Percentiles rank a stretch among this genome's conserved stretches.
Evolutionary conservation across 1,284 basidiomycete genomes (phyloP).

Genomic region (Inonotus obliquus): DNA sequence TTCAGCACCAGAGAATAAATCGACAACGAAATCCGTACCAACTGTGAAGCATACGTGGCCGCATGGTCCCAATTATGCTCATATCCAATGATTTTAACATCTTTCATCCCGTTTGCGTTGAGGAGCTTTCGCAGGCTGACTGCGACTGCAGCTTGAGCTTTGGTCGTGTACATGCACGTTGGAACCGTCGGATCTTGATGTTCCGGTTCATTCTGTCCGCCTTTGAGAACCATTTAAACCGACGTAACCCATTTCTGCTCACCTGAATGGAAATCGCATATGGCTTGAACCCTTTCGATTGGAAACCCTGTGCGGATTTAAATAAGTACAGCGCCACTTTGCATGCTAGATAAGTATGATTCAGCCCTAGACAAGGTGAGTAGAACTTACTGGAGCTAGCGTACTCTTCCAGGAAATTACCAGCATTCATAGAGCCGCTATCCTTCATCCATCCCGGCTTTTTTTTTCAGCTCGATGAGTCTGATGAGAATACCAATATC

Average conservation of each 20-base stretch:
- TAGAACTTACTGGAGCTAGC: slow-evolving; percentile 33
- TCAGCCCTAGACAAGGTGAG: background rate
- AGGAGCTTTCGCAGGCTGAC: slow-evolving; percentile 38
- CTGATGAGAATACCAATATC: background rate
- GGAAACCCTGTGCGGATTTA: slow-evolving; percentile 42
- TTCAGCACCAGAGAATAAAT: background rate
- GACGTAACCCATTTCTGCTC: background rate
- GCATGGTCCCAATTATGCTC: slow-evolving; percentile 51
- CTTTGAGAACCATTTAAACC: background rate
- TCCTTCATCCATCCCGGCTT: slow-evolving; percentile 53
- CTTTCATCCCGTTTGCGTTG: slow-evolving; percentile 40
- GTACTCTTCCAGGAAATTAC: slow-evolving; percentile 35
- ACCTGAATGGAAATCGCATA: slow-evolving; percentile 47
- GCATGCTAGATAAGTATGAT: background rate
- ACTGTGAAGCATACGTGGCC: slow-evolving; percentile 41
- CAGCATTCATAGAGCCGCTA: slow-evolving; percentile 40
- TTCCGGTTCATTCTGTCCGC: slow-evolving; percentile 45
- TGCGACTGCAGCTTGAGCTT: slow-evolving; percentile 39
- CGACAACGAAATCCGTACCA: slow-evolving; percentile 31
- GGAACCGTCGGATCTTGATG: slow-evolving; percentile 30
- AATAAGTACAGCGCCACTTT: slow-evolving; percentile 46
- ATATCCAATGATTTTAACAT: slow-evolving; percentile 42
- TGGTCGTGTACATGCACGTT: slow-evolving; percentile 24
- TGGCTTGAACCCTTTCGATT: slow-evolving; percentile 36
- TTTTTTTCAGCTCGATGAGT: background rate